Evolutionary conservation across 495 filamentous ascomycete genomes (phyloP).

Genomic region (Margaritispora aquatica): DNA sequence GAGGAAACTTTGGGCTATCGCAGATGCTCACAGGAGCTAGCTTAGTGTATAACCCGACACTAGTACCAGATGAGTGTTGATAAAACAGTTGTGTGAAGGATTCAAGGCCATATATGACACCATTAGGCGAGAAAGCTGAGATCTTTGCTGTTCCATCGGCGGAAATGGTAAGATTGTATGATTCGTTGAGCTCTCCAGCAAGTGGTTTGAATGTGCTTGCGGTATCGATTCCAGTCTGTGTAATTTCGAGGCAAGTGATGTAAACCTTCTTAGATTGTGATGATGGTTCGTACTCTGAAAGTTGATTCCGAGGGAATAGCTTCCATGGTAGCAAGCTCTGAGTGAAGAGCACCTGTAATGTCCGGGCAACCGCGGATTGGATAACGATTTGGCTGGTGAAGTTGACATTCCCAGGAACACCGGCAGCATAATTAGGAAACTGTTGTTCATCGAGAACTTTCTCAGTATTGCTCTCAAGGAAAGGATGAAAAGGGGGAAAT

Average conservation of each 20-base stretch:
- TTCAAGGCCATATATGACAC: constrained; percentile 59
- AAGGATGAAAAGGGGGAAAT: constrained; percentile 16
- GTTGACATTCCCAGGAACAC: neutral
- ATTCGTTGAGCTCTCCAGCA: constrained; percentile 62
- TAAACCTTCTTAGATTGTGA: constrained; percentile 33
- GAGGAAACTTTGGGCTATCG: constrained; percentile 60
- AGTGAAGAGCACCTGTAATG: constrained; percentile 47
- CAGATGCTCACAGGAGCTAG: constrained; percentile 58
- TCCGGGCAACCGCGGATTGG: constrained; percentile 39
- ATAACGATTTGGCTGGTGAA: constrained; percentile 42
- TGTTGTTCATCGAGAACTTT: constrained; percentile 35
- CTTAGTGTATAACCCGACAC: constrained; percentile 51
- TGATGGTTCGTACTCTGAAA: constrained; percentile 54
- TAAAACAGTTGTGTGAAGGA: constrained; percentile 75
- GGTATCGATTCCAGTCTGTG: constrained; percentile 50
- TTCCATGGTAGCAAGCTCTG: constrained; percentile 70
- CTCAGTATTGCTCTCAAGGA: constrained; percentile 27
- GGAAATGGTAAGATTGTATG: constrained; percentile 57
- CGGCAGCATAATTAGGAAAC: constrained; percentile 29
- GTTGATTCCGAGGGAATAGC: constrained; percentile 50
- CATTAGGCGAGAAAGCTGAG: constrained; percentile 54
- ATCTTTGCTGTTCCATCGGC: constrained; percentile 49
- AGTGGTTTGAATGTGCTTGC: constrained; percentile 47
- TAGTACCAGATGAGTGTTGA: constrained; percentile 44
- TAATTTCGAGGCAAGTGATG: constrained; percentile 50